Evolutionary conservation across 495 filamentous ascomycete genomes (phyloP).

Genomic region (Mycothermus thermophilus): DNA sequence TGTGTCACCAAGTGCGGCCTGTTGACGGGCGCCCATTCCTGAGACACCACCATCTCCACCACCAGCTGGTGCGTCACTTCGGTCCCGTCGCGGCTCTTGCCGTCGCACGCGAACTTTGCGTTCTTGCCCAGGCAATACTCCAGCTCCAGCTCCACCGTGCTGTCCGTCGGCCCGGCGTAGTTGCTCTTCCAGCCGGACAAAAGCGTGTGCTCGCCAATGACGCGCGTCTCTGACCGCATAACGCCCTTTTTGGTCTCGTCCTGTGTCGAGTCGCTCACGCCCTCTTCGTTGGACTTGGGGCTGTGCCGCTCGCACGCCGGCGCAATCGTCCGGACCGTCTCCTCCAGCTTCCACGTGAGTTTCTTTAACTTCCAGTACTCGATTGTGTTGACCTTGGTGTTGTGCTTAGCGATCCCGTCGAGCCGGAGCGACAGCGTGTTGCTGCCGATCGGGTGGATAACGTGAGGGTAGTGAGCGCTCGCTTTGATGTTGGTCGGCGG

Average conservation of each 20-base stretch:
- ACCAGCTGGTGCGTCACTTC: conserved; percentile 71
- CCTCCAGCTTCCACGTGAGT: conserved; percentile 86
- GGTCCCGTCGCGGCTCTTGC: conserved; percentile 65
- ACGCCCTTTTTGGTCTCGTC: conserved; percentile 52
- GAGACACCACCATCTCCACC: conserved; percentile 85
- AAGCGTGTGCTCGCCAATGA: conserved; percentile 41
- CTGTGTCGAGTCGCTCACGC: conserved; percentile 34
- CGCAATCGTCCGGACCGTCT: conserved; percentile 64
- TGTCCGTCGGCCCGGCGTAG: conserved; percentile 50
- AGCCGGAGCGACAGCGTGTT: conserved; percentile 68
- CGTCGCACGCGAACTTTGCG: conserved; percentile 58
- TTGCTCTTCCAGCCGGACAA: conserved; percentile 89
- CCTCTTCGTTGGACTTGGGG: conserved; percentile 52
- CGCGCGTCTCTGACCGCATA: conserved; percentile 59
- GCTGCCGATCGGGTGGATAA: conserved; percentile 77
- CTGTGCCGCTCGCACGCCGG: conserved; percentile 69
- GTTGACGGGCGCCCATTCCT: conserved; percentile 69
- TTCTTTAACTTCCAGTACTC: conserved; percentile 79
- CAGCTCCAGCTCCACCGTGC: conserved; percentile 72
- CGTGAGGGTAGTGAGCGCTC: conserved; percentile 59
- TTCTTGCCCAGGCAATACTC: conserved; percentile 50
- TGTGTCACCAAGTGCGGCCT: conserved; percentile 60
- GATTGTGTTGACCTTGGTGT: conserved; percentile 33
- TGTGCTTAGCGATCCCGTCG: conserved; percentile 60
- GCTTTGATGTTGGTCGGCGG: conserved; percentile 88